Evolutionary conservation across 306 rosid genomes (phyloP).

Genomic region (Glycine soja): DNA sequence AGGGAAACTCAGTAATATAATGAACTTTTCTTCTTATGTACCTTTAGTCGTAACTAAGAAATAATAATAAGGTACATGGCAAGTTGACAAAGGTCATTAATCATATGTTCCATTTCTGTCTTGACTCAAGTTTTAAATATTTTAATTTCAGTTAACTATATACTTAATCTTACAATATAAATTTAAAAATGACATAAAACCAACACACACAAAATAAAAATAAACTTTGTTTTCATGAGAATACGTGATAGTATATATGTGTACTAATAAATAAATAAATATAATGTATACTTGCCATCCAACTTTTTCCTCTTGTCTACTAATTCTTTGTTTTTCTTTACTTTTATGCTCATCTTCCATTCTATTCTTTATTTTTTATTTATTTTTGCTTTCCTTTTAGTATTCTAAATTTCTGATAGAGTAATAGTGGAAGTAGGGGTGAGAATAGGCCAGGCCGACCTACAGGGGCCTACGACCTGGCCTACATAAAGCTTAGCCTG

Average conservation of each 20-base stretch:
- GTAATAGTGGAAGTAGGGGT: slow-evolving; percentile 32
- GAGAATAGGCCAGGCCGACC: no score
- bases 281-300: not conserved
- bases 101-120: not conserved
- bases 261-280: not conserved
- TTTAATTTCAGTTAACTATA: not conserved
- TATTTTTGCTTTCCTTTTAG: not conserved
- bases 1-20: not conserved
- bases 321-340: not conserved
- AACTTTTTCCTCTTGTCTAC: not conserved
- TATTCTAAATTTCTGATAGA: not conserved
- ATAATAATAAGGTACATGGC: no score
- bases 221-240: not conserved
- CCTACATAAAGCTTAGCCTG: no score
- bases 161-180: not conserved
- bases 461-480: no score
- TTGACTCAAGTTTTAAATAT: not conserved
- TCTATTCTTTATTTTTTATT: not conserved
- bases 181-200: not conserved
- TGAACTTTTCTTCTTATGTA: not conserved
- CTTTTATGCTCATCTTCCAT: not conserved
- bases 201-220: not conserved
- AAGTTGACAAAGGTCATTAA: not conserved
- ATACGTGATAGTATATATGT: not conserved
- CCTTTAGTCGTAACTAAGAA: no score